Evolutionary conservation across 768 basidiomycete species (phyloP).

Genomic region (Gelatoporia subvermispora): DNA sequence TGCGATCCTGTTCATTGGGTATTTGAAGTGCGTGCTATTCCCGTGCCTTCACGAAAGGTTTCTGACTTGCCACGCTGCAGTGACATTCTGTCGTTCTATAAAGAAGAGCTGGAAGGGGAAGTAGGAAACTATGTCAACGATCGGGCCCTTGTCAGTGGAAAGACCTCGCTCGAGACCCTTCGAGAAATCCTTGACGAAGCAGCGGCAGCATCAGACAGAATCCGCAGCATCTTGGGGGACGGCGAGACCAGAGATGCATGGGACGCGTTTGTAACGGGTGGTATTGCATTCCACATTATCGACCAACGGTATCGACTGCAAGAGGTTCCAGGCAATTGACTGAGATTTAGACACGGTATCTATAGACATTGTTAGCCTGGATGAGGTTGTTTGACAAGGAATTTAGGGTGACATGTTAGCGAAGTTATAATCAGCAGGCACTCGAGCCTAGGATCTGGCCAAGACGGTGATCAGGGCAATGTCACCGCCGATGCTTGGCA

Average conservation of each 20-base stretch:
- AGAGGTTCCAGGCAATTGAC: background rate
- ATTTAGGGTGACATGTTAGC: too few relatives aligned
- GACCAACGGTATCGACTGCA: slow-evolving; percentile 4
- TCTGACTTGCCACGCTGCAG: slow-evolving; percentile 1
- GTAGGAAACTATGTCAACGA: slow-evolving; percentile 12
- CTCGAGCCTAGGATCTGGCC: too few relatives aligned
- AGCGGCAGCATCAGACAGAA: background rate
- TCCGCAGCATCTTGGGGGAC: background rate
- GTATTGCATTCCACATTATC: slow-evolving; percentile 1
- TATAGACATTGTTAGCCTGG: too few relatives aligned
- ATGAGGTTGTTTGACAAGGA: too few relatives aligned
- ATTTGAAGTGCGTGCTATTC: slow-evolving; percentile 1
- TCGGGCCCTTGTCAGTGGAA: slow-evolving; percentile 7
- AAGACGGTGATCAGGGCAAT: too few relatives aligned
- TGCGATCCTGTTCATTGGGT: background rate
- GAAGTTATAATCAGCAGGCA: too few relatives aligned
- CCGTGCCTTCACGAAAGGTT: too few relatives aligned
- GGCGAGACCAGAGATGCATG: slow-evolving; percentile 4
- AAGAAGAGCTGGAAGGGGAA: slow-evolving; percentile 12
- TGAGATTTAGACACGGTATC: background rate
- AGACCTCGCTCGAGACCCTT: background rate
- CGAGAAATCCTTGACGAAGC: slow-evolving; percentile 12
- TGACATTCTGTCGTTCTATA: slow-evolving; percentile 17
- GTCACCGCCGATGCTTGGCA: too few relatives aligned
- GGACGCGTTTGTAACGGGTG: slow-evolving; percentile 3